These are phyloP conservation scores for Kazachstania martiniae DNA, from an alignment of 805 yeast species.

Conservation along the genomic window DNA sequence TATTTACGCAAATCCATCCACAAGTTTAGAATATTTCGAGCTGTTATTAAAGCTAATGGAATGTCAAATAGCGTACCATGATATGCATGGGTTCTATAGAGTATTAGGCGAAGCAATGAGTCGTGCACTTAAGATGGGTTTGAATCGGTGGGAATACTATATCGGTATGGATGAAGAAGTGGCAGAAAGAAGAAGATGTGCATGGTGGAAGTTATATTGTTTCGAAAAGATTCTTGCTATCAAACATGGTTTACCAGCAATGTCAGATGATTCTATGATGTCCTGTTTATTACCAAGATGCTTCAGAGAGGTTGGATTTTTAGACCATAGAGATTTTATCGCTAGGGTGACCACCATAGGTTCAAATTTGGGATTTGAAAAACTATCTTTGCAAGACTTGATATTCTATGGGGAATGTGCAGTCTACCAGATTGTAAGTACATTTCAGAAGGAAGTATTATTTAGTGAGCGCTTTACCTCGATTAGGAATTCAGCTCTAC, in stretches of 20 bases:
- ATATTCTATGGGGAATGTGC: conserved; percentile 16
- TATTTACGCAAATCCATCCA: conserved; percentile 7
- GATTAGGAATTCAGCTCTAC: conserved; percentile 17
- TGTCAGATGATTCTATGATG: conserved; percentile 13
- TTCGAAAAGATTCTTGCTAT: conserved; percentile 13
- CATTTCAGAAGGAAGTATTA: conserved; percentile 15
- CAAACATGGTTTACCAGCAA: conserved; percentile 14
- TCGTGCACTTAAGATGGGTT: conserved; percentile 19
- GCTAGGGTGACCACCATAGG: conserved; percentile 7
- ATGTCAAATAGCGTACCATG: conserved; percentile 18
- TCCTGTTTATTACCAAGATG: conserved; percentile 19
- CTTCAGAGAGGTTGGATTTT: conserved; percentile 18
- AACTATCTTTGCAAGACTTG: conserved; percentile 7
- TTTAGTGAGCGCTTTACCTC: conserved; percentile 21
- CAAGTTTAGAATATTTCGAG: conserved; percentile 19
- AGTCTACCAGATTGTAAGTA: conserved; percentile 8
- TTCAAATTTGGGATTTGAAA: conserved; percentile 8
- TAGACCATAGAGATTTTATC: conserved; percentile 14
- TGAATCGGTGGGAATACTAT: conserved; percentile 26
- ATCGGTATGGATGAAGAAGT: conserved; percentile 23
- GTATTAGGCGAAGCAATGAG: conserved; percentile 15
- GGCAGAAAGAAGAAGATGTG: conserved; percentile 21
- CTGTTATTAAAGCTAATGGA: conserved; percentile 16
- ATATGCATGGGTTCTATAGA: conserved; percentile 14
- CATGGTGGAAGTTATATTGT: conserved; percentile 24